Evolutionary conservation across 176 grass and related monocot species (phyloP), one percentile per base, ranked within the genome.

Genomic region (Oryza coarctata): DNA sequence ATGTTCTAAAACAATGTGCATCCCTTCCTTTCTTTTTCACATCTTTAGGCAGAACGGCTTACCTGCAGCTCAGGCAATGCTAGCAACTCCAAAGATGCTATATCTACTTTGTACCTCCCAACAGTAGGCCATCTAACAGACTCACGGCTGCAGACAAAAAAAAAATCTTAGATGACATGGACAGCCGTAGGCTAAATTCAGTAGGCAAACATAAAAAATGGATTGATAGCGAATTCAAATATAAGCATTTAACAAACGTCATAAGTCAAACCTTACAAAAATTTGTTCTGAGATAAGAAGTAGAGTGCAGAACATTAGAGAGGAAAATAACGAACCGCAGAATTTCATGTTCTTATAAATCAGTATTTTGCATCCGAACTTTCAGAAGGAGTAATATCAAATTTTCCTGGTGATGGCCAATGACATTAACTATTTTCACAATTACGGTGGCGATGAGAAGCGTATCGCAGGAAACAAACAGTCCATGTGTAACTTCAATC

Each of bases 41-140:
- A 43, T 60, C 22, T 63, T 75, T 36, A 71, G 23, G 73, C 74
- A 32, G 18, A 73, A 86, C 3, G 47, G 52, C 78, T 86, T 82
- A 95, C 92, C 88, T 90, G 87, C 83, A 99, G 72, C 77, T 88
- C 88, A 75, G 96, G 96, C 81, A 95, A 75, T 65, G 93, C 96
- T 80, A 95, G 29, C 6, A 85, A 92, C 86, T 99, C 96, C 65
- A 99, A 90, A 71, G 93, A 95, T 68, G 84, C 71, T 36, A 92
- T 77, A 86, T 95, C 89, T 73, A 99, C 92, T 89, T 93, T 99
- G 83, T 95, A 99, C 71, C 90, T 95, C 65, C 96, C 89, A 87
- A 94, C 96, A 70, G 65, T 90, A 80, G 93, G 96, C 96, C 96
- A 94, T 80, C 87, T 88, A 38, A 71, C 38, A 87, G 90, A 91